Base-by-base conservation (phyloP, 148 eudicot genomes). In the Arctostaphylos glauca region DNA sequence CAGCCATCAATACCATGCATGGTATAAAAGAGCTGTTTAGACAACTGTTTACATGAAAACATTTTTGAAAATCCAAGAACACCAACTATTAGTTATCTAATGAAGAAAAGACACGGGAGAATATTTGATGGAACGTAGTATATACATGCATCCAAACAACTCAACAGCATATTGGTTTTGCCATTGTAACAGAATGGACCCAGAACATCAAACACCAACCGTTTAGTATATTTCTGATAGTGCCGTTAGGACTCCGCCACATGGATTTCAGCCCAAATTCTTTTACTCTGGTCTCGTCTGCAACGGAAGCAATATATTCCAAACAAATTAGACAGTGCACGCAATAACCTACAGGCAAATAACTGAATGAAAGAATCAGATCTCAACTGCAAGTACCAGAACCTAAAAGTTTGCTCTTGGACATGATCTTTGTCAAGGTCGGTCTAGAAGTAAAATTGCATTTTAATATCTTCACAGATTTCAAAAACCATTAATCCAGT, bases 241-340 rank as follows among this genome's bases (percentile, higher is more conserved):
- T 92, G 86, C 95, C 95, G 46, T 92, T 92, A 79, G 95, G 95
- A 84, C 95, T 92, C 84, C 86, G 91, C 95, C 95, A 92, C 95
- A 92, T 92, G 74, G 91, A 76, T 78, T 92, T 92, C 76, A 92
- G 86, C 52, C 89, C 93, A 85, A 90, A 92, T 81, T 92, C 95
- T 86, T 91, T 88, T 25, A 92, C 91, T 87, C 95, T 87, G 68
- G 86, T 76, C 84, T 92, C 95, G 83, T 92, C 95, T 92, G 93
- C 85, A 85, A 83, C 23, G 72, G 53, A 78, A 76, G 70, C 70
- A 78, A 31, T 49, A 80, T 53, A 77, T 7, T 62, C 9, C 53
- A 60, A 44, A 14, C 44, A 80, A 49, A 50, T 74, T 62, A 84
- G 79, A 68, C 68, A 25, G 10, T 18, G 4, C 18, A 49, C 18